Evolutionary conservation across 495 filamentous ascomycete species (phyloP).

Genomic region (Penicillium malachiteum): DNA sequence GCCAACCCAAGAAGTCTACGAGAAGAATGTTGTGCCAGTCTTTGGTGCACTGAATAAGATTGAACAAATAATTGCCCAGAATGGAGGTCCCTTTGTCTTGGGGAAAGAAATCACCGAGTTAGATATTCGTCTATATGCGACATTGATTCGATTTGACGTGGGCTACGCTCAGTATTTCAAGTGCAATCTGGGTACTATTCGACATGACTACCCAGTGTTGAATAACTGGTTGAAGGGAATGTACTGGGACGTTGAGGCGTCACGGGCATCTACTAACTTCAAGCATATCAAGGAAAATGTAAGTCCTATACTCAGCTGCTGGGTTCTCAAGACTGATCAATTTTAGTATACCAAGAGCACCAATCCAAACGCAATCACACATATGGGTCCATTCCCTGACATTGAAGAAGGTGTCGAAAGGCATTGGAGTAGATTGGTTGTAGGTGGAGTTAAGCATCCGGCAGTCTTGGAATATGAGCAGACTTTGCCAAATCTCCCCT

Average conservation of each 20-base stretch:
- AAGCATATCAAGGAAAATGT: conserved; percentile 61
- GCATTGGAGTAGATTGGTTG: conserved; percentile 1
- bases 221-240: conserved; percentile 52
- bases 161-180: conserved; percentile 60
- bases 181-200: conserved; percentile 53
- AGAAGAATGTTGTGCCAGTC: conserved; percentile 41
- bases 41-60: conserved; percentile 54
- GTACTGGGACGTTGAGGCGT: conserved; percentile 50
- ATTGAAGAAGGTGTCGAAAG: conserved; percentile 45
- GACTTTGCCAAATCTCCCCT: background rate
- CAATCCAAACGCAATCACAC: conserved; percentile 63
- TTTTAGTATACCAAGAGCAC: conserved; percentile 56
- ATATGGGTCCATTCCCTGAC: conserved; percentile 63
- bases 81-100: conserved; percentile 49
- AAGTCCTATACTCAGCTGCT: conserved; percentile 10
- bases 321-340: background rate
- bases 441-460: conserved; percentile 4
- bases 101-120: conserved; percentile 48
- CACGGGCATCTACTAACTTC: conserved; percentile 55
- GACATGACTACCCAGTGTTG: conserved; percentile 52
- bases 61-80: conserved; percentile 41
- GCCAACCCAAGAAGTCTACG: conserved; percentile 45
- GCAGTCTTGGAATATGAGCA: conserved; percentile 1
- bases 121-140: conserved; percentile 51
- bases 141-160: conserved; percentile 48